Percentiles rank a stretch among this genome's conserved stretches.
These are phyloP conservation scores for Colletotrichum godetiae DNA, from an alignment of 2,329 filamentous ascomycete species.

Conservation along the genomic window DNA sequence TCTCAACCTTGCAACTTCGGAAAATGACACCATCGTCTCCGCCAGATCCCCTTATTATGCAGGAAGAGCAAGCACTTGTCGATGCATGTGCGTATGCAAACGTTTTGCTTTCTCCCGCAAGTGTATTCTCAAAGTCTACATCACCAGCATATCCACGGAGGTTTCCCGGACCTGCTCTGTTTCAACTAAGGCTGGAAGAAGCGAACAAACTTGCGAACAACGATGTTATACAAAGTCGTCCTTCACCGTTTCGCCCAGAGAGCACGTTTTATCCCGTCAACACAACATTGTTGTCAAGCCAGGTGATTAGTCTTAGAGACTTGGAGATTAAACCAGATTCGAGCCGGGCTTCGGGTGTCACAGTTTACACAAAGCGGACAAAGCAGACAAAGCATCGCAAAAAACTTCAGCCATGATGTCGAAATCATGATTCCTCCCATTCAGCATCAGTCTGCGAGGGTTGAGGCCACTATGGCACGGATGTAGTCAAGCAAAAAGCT, in stretches of 20 bases:
- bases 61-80: neutral
- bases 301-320: too few species aligned
- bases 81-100: neutral
- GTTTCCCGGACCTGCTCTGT: neutral
- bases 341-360: too few species aligned
- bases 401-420: too few species aligned
- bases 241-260: neutral
- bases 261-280: too few species aligned
- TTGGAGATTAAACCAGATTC: too few species aligned
- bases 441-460: too few species aligned
- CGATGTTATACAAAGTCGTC: neutral
- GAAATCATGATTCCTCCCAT: too few species aligned
- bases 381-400: too few species aligned
- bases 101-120: neutral
- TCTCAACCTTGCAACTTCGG: neutral
- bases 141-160: neutral
- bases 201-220: neutral
- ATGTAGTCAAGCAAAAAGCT: too few species aligned
- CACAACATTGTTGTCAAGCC: too few species aligned
- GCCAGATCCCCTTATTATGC: neutral
- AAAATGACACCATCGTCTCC: neutral
- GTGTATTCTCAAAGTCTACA: neutral
- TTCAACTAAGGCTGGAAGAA: neutral
- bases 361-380: too few species aligned
- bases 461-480: too few species aligned